Base-by-base conservation (phyloP, 2,329 filamentous ascomycete species). In the Trichophyton simii region DNA sequence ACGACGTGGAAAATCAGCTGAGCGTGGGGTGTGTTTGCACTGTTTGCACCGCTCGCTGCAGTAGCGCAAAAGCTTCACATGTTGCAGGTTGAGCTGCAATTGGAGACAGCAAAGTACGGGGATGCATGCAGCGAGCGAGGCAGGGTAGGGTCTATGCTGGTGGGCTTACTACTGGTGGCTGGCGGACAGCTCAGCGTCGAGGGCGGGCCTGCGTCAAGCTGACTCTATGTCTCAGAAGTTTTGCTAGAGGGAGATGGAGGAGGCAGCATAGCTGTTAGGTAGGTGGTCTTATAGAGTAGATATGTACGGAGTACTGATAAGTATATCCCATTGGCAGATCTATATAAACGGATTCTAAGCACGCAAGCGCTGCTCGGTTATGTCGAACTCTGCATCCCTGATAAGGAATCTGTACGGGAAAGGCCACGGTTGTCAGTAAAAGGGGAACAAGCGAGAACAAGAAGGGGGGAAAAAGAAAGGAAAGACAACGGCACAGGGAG, bases 301-400 rank as follows among this genome's bases (percentile, higher is more conserved):
- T 13, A 22, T 52, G 22, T 52, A 52, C 22, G 9, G 11, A 54
- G 28, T 31, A 31, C 28, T 31, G 28, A 31, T 31, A 28, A 28
- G 25, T 28, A 31, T 54, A 28, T 34, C 15, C 28, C 34, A 31
- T 7, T 28, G 15, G 20, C 20, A 55, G 52, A 25, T 55, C 31
- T 25, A 55, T 55, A 9, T 25, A 34, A 18, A 25, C 34, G 5
- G 5, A 15, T n/a, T 61, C 74, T 71, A 87, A 67, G 85, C 83
- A 75, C 95, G 95, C 62, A 89, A 75, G 68, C 89, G 81, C 68
- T 85, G 82, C 64, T 82, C 82, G 48, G 87, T 83, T 67, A 95
- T 81, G 68, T 96, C 91, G 68, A 95, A 87, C 69, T 88, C 83
- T 3, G 90, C 84, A 73, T 96, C 91, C 73, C 85, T 91, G 64